These are phyloP conservation scores for Panaeolus cyanescens DNA, from an alignment of 768 basidiomycete genomes.

Conservation along the genomic window DNA sequence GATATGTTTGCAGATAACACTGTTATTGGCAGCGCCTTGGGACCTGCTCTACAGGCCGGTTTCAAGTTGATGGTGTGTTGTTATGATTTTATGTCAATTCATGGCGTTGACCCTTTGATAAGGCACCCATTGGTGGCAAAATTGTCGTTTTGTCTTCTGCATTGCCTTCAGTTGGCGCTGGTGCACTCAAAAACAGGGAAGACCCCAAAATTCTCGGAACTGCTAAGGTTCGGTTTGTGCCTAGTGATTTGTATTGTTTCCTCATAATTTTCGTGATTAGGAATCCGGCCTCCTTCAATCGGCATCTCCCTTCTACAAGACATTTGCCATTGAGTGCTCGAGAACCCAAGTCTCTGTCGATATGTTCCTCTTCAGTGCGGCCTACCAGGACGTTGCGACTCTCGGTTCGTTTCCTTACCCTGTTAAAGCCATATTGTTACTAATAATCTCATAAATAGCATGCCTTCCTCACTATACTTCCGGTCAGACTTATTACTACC, in stretches of 20 bases:
- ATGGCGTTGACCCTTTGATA: slow-evolving; percentile 3
- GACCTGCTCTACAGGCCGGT: slow-evolving; percentile 93
- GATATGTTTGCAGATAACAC: slow-evolving; percentile 99
- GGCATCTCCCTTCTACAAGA: slow-evolving; percentile 96
- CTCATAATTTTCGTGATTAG: slow-evolving; percentile 32
- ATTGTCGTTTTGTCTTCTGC: slow-evolving; percentile 85
- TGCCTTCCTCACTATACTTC: slow-evolving; percentile 96
- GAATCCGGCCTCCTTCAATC: slow-evolving; percentile 93
- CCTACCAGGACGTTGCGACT: slow-evolving; percentile 94
- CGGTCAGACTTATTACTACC: slow-evolving; percentile 98
- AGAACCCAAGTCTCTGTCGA: slow-evolving; percentile 96
- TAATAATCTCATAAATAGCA: slow-evolving; percentile 42
- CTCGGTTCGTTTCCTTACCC: slow-evolving; percentile 54
- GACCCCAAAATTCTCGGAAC: slow-evolving; percentile 97
- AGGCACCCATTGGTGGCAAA: slow-evolving; percentile 95
- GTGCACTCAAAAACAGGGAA: slow-evolving; percentile 93
- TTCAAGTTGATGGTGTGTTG: slow-evolving; percentile 85
- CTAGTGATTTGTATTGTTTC: neutral
- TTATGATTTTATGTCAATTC: neutral
- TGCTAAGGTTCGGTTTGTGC: slow-evolving; percentile 60
- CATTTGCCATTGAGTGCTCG: slow-evolving; percentile 98
- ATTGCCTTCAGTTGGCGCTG: slow-evolving; percentile 85
- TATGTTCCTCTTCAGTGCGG: slow-evolving; percentile 96
- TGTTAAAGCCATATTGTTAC: neutral
- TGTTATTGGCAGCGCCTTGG: slow-evolving; percentile 90